A percentile compares a stretch with the other conserved stretches of the same genome.
phyloP scores from a whole-genome alignment of 805 yeast species.

The Ogataea dorogensis region DNA sequence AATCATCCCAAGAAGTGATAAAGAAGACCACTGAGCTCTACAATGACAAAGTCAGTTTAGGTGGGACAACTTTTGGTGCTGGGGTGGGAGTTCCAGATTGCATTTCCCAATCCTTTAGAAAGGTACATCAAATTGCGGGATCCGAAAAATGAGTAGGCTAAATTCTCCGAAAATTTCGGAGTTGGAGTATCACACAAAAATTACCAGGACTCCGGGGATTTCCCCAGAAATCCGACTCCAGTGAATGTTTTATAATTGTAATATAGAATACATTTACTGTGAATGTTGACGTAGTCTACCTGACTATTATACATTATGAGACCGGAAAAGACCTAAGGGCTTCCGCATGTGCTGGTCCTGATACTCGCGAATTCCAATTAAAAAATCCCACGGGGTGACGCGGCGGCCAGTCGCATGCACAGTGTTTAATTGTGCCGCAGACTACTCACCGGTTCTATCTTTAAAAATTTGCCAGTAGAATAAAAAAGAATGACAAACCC shows the following conservation, averaged over 20 bases:
- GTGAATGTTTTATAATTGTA: background rate
- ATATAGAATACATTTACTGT: constrained; percentile 1
- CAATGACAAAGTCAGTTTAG: constrained; percentile 48
- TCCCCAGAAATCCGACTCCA: constrained; percentile 4
- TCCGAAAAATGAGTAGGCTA: constrained; percentile 4
- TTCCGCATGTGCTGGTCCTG: too few species aligned
- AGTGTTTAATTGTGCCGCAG: constrained; percentile 7
- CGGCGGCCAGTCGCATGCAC: constrained; percentile 4
- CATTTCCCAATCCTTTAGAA: constrained; percentile 58
- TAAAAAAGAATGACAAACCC: constrained; percentile 13
- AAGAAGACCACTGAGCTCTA: constrained; percentile 35
- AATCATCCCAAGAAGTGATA: constrained; percentile 37
- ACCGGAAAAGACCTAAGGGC: too few species aligned
- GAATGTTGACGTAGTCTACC: background rate
- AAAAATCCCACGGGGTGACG: constrained; percentile 11
- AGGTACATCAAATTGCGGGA: constrained; percentile 41
- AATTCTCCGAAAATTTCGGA: constrained; percentile 6
- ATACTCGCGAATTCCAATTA: background rate
- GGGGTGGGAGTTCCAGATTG: constrained; percentile 93
- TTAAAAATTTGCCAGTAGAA: constrained; percentile 12
- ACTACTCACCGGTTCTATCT: constrained; percentile 5
- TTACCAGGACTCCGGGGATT: constrained; percentile 5
- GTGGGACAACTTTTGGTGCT: constrained; percentile 78
- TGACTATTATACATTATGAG: background rate
- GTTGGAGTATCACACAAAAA: constrained; percentile 1